Evolutionary conservation across 2,329 filamentous ascomycete species (phyloP).

Genomic region (Phialophora chinensis): DNA sequence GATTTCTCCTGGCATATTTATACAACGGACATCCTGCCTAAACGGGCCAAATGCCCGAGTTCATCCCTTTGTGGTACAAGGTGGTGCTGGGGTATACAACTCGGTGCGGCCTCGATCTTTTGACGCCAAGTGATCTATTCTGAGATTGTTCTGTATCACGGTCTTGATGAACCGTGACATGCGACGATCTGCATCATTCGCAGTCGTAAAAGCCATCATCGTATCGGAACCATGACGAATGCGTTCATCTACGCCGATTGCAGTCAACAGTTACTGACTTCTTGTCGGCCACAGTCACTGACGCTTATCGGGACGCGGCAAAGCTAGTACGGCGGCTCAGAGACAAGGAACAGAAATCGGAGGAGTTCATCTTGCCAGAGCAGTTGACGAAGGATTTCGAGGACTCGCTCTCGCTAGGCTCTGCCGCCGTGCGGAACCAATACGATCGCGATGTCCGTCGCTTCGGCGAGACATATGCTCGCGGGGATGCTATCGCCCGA

Average conservation of each 20-base stretch:
- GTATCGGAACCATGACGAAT: background rate
- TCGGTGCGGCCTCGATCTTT: background rate
- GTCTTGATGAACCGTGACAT: background rate
- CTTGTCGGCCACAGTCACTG: constrained; percentile 38
- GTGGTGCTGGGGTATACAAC: background rate
- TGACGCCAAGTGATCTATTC: constrained; percentile 4
- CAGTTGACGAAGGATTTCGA: constrained; percentile 43
- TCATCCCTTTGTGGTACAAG: background rate
- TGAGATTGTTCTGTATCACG: constrained; percentile 11
- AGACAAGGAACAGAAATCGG: constrained; percentile 33
- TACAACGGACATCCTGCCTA: constrained; percentile 15
- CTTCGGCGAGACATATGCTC: constrained; percentile 45
- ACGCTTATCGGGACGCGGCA: constrained; percentile 43
- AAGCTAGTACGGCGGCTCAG: constrained; percentile 42
- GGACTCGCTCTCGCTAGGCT: constrained; percentile 44
- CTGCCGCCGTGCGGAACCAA: constrained; percentile 43
- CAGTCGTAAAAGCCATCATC: background rate
- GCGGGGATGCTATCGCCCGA: constrained; percentile 46
- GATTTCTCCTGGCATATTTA: background rate
- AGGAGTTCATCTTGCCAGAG: constrained; percentile 34
- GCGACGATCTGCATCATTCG: background rate
- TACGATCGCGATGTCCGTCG: constrained; percentile 45
- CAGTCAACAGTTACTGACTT: constrained; percentile 13
- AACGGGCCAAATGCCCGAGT: constrained; percentile 10
- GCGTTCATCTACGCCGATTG: background rate